Percentiles rank a stretch among this genome's conserved stretches.
phyloP scores from a whole-genome alignment of 768 basidiomycete genomes.

The Coprinopsis strossmayeri region DNA sequence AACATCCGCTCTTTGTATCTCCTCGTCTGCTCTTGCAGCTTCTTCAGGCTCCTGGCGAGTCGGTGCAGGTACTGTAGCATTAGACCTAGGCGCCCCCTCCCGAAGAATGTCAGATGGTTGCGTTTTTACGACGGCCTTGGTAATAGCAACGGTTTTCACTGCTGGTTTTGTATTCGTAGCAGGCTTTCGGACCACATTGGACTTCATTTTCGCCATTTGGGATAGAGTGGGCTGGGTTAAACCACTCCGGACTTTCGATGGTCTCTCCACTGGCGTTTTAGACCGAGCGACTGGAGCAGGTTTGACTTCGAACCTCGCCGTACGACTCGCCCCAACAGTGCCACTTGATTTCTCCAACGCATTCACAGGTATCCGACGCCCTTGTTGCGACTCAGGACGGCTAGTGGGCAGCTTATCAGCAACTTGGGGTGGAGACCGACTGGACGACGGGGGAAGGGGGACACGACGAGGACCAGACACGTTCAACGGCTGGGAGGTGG shows the following conservation, averaged over 20 bases:
- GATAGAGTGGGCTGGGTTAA: slow-evolving; percentile 22
- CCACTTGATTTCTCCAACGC: slow-evolving; percentile 6
- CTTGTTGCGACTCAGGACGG: slow-evolving; percentile 5
- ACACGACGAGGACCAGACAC: slow-evolving; percentile 20
- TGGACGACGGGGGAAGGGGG: slow-evolving; percentile 10
- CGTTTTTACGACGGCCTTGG: neutral
- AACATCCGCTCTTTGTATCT: neutral
- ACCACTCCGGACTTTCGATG: slow-evolving; percentile 1
- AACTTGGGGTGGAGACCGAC: neutral
- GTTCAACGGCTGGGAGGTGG: neutral
- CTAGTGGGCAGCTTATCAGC: neutral
- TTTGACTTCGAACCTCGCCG: neutral
- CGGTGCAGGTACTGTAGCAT: slow-evolving; percentile 7
- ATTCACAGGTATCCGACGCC: neutral
- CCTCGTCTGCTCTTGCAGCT: slow-evolving; percentile 11
- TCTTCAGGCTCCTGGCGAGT: slow-evolving; percentile 10
- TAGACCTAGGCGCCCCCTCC: slow-evolving; percentile 3
- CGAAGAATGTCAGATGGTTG: neutral
- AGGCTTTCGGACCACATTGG: slow-evolving; percentile 8
- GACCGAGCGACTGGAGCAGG: neutral
- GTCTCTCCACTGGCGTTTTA: neutral
- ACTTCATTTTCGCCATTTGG: slow-evolving; percentile 20
- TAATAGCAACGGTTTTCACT: neutral
- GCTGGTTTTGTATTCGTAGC: slow-evolving; percentile 5
- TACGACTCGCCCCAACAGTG: neutral